Base-by-base conservation (phyloP, 2,329 filamentous ascomycete genomes). In the Cordyceps militaris region DNA sequence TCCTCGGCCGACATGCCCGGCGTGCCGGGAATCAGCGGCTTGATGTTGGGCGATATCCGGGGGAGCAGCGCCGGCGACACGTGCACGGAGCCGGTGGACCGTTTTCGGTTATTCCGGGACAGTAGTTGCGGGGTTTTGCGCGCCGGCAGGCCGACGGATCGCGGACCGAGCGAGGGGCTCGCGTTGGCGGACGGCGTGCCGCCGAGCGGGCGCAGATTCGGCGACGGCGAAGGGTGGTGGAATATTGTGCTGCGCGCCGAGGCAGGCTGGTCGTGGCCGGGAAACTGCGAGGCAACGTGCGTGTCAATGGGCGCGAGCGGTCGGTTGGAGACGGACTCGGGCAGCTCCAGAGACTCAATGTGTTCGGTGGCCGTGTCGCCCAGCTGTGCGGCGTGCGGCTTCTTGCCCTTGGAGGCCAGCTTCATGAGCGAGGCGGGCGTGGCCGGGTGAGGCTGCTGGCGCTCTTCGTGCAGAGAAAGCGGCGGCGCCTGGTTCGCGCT, bases 11-110 rank as follows among this genome's bases (percentile, higher is more conserved):
- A 76, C 58, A 79, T 73, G 3, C 79, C 79, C 4, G 75, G 67
- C 0, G 71, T 71, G 26, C 74, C 86, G 21, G 91, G 91, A 48
- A 97, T 80, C 23, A 97, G 73, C 10, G 94, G 93, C 69, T 96
- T 96, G 70, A 99, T 96, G 70, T 85, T 96, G 3, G 93, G 94
- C 26, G 92, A 97, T 61, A 97, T 97, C 69, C 84, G 89, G 2
- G 94, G 94, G 28, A 90, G 79, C 36, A 97, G 73, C 16, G 93
- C 92, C 6, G 94, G 93, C 43, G 91, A 96, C 10, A 88, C 83
- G n/a, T 92, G 85, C 7, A 86, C 82, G 2, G 88, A 89, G 65
- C 81, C 83, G 28, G 85, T 77, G 64, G 88, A 92, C 59, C 90
- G 80, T 72, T 92, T 94, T 66, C 88, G 87, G 60, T 75, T 77